Conservation (phyloP, 805 yeast species). For the Lachancea nothofagi region DNA sequence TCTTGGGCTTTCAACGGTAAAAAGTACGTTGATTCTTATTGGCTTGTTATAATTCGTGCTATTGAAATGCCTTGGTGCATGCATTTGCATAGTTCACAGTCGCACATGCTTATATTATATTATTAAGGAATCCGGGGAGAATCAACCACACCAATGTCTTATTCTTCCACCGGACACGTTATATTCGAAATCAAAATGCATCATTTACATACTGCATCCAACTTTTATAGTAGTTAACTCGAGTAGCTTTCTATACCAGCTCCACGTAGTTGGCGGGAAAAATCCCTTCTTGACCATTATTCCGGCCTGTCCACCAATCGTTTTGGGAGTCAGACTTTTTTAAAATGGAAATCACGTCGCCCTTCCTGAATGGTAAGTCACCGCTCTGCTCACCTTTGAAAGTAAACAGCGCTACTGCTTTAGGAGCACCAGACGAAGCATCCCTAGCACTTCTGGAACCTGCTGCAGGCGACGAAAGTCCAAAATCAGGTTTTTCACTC, state of each 20-base stretch:
- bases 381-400: slow-evolving; percentile 93
- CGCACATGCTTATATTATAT: too few species aligned
- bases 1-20: slow-evolving; percentile 21
- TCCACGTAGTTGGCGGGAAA: slow-evolving; percentile 98
- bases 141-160: background rate
- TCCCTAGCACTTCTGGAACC: slow-evolving; percentile 11
- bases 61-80: background rate
- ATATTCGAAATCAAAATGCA: too few species aligned
- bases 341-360: slow-evolving; percentile 83
- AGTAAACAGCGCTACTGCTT: slow-evolving; percentile 84
- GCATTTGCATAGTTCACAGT: background rate
- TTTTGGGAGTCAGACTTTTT: slow-evolving; percentile 84
- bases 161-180: background rate
- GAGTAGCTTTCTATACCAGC: slow-evolving; percentile 45
- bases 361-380: slow-evolving; percentile 87
- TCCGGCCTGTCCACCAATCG: slow-evolving; percentile 98
- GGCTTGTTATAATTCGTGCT: background rate
- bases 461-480: slow-evolving; percentile 18
- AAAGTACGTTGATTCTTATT: background rate
- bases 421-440: slow-evolving; percentile 43
- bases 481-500: slow-evolving; percentile 39
- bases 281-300: slow-evolving; percentile 79
- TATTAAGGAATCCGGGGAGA: background rate
- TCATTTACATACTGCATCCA: too few species aligned
- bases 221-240: too few species aligned